Conservation (phyloP, 2,329 filamentous ascomycete species). For the Talaromyces sp. region DNA sequence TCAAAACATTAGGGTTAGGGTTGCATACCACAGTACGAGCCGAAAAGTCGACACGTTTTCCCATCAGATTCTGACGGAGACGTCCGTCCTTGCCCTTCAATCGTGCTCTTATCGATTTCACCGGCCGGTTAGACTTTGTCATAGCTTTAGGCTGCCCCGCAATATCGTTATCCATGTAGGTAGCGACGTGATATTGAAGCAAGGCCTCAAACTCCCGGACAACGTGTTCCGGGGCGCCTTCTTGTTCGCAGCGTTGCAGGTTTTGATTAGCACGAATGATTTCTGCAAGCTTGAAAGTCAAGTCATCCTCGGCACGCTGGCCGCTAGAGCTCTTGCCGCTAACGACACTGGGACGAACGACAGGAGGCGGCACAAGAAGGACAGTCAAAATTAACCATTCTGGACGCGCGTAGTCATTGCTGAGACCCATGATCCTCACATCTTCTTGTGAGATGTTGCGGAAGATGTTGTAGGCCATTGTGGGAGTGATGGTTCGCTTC, state of each 20-base stretch:
- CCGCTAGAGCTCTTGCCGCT: conserved; percentile 93
- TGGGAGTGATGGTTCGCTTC: conserved; percentile 77
- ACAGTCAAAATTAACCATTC: conserved; percentile 99
- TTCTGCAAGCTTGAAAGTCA: conserved; percentile 98
- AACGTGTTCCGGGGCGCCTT: conserved; percentile 89
- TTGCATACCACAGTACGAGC: conserved; percentile 96
- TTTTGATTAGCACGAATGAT: conserved; percentile 98
- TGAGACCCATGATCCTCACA: conserved; percentile 82
- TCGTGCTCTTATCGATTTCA: conserved; percentile 94
- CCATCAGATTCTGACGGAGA: conserved; percentile 98
- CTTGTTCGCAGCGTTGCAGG: conserved; percentile 83
- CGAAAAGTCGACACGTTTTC: conserved; percentile 98
- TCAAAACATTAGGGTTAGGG: neutral
- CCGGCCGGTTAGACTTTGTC: conserved; percentile 93
- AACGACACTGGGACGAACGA: conserved; percentile 93
- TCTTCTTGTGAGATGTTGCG: conserved; percentile 79
- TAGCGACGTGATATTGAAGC: conserved; percentile 96
- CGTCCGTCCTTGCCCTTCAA: conserved; percentile 99
- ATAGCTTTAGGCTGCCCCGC: conserved; percentile 90
- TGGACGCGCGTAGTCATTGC: conserved; percentile 89
- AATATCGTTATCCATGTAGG: conserved; percentile 99
- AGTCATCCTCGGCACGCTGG: conserved; percentile 93
- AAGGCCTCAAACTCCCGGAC: conserved; percentile 86
- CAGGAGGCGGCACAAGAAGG: conserved; percentile 89
- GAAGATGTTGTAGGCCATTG: conserved; percentile 82